Evolutionary conservation across 768 basidiomycete species (phyloP), one percentile per base, ranked within the genome.

Genomic region (Omphalotus guepiniiformis): DNA sequence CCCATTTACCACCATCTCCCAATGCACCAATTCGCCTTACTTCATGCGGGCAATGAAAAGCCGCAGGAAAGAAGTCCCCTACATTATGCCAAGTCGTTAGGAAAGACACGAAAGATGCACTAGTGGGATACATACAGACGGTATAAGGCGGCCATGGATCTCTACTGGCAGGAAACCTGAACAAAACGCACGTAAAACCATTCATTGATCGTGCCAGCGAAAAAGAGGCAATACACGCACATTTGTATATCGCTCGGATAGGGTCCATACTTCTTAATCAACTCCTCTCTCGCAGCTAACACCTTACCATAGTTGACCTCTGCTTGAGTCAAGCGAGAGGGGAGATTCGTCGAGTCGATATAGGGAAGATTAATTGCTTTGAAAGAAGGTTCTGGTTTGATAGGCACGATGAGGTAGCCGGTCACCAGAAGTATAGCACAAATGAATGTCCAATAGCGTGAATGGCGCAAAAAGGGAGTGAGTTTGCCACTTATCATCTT

Each of bases 1-100:
- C 70, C 79, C 80, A 85, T 63, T 85, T 85, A 12, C 84, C 83
- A 12, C 83, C 83, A 57, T 84, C 83, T 15, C 82, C 81, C 7
- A 85, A 63, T 12, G 72, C 68, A 32, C 77, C 76, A 9, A 74
- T 56, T 11, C 77, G 74, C 50, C 72, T 66, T 7, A 74, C 55
- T 51, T 75, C 71, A 52, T 75, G 74, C 7, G 77, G 75, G 57
- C 76, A 79, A 55, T 73, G 72, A 60, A 70, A 78, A 4, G 75
- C 66, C 1, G 76, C 68, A 21, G 73, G 72, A 59, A 76, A 77
- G 54, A 73, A 78, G 55, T 78, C 73, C 77, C 77, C 82, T 83
- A 54, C 15, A 8, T 35, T 35, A 1, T 35, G 12, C 7, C 7
- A 39, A 18, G 50, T 19, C 12, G 13, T 21, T 3, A n/a, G 29